Evolutionary conservation across 371 early-diverging fungal species (phyloP).

Genomic region (Apophysomyces ossiformis): DNA sequence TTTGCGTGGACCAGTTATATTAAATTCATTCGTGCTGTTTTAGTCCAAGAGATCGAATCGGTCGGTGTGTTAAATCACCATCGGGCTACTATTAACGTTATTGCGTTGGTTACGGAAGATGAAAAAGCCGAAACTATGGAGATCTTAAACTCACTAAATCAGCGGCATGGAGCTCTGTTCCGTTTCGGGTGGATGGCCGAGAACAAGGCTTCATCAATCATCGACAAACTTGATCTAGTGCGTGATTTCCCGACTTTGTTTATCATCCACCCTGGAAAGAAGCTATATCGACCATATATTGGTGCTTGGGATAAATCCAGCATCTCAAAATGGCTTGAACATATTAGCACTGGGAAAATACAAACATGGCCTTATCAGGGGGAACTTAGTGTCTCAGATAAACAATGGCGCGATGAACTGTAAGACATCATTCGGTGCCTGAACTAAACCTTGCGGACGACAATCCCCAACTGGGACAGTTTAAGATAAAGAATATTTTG

Average conservation of each 20-base stretch:
- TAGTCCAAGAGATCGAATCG: slow-evolving; percentile 23
- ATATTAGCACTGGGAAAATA: slow-evolving; percentile 41
- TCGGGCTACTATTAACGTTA: slow-evolving; percentile 54
- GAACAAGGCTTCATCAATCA: slow-evolving; percentile 55
- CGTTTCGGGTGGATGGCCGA: slow-evolving; percentile 75
- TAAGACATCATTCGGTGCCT: slow-evolving; percentile 11
- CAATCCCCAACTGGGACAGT: not conserved
- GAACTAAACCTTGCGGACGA: not conserved
- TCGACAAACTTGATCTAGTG: slow-evolving; percentile 66
- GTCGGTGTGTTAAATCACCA: slow-evolving; percentile 16
- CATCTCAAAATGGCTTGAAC: slow-evolving; percentile 60
- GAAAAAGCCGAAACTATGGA: slow-evolving; percentile 59
- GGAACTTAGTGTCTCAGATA: slow-evolving; percentile 21
- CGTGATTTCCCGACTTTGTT: slow-evolving; percentile 74
- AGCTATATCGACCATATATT: slow-evolving; percentile 68
- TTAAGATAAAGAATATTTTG: not conserved
- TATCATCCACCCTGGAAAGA: slow-evolving; percentile 66
- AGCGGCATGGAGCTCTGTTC: slow-evolving; percentile 30
- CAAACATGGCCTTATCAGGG: slow-evolving; percentile 50
- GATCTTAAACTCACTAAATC: slow-evolving; percentile 53
- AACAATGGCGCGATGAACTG: slow-evolving; percentile 16
- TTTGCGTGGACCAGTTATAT: not conserved
- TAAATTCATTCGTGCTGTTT: not conserved
- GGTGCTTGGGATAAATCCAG: slow-evolving; percentile 72
- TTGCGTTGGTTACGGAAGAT: slow-evolving; percentile 67